Evolutionary conservation across 352 stramenopile genomes (phyloP), one percentile per base, ranked within the genome.

Genomic region (Pseudoperonospora humuli): DNA sequence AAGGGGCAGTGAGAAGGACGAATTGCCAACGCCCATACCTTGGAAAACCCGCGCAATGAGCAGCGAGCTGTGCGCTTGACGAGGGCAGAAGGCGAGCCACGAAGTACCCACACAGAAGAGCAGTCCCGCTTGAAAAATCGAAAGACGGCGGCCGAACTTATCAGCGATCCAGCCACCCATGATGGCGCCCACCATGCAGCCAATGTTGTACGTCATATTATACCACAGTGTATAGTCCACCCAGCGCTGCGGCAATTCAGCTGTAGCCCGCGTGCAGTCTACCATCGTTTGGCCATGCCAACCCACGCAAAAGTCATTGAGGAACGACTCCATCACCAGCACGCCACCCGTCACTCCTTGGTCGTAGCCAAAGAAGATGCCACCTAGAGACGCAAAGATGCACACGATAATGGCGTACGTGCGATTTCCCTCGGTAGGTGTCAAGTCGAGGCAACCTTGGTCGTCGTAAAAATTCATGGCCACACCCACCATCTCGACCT

Each of bases 181-280:
- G 14, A 72, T 50, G 19, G 61, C 61, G 28, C 65, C 57, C 19
- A 67, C 46, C 45, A 74, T 71, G 50, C 62, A 74, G 40, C 62
- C 66, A 20, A 77, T 59, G 47, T 77, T 73, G 62, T 74, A 77
- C 40, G 54, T 66, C 59, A 71, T 72, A 45, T 73, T 73, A 62
- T 73, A 76, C 55, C 63, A 71, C 15, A 70, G 39, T 23, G 62
- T 73, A 50, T 67, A 76, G 51, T 73, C 61, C 27, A 73, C 57
- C 62, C 62, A 73, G 41, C 57, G 61, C 40, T 66, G 49, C 32
- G 65, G 65, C 3, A 72, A 43, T 37, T 68, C 41, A 0, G 54
- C 42, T 7, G 57, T 59, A 13, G 49, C 26, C 2, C 42, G 46
- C 6, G 55, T 71, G 18, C 64, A 75, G 23, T 68, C 64, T 8